Percentiles rank a stretch among this genome's conserved stretches.
phyloP scores from a whole-genome alignment of 2,329 filamentous ascomycete species.

The Periconia sp. region DNA sequence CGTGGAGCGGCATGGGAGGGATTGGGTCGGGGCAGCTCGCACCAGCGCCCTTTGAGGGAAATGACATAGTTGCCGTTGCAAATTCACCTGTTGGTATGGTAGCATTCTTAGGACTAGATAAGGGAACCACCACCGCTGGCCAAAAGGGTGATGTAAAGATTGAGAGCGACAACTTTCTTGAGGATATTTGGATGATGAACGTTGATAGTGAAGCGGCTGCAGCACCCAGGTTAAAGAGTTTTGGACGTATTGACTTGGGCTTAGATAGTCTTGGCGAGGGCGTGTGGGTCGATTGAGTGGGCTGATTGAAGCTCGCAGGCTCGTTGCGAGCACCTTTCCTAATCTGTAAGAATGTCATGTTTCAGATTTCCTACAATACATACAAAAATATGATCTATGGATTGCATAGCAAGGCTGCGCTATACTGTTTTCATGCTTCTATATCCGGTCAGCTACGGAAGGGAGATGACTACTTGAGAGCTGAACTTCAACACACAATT shows the following conservation, averaged over 20 bases:
- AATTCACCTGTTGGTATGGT: conserved; percentile 24
- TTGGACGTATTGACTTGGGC: conserved; percentile 11
- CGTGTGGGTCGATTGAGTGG: conserved; percentile 39
- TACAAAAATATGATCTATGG: too few relatives aligned
- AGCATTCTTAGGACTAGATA: conserved; percentile 22
- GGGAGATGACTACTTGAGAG: too few relatives aligned
- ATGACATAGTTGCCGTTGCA: conserved; percentile 23
- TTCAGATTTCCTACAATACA: too few relatives aligned
- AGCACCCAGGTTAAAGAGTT: conserved; percentile 13
- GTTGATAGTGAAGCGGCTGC: conserved; percentile 5
- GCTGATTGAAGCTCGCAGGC: too few relatives aligned
- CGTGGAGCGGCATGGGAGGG: conserved; percentile 19
- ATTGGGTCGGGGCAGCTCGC: conserved; percentile 15
- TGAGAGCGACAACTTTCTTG: conserved; percentile 9
- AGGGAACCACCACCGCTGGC: not conserved
- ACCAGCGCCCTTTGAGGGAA: conserved; percentile 19
- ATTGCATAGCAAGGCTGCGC: too few relatives aligned
- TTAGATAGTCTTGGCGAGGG: conserved; percentile 29
- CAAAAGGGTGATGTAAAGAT: not conserved
- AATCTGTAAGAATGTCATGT: too few relatives aligned
- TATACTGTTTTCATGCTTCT: too few relatives aligned
- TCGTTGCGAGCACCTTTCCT: too few relatives aligned
- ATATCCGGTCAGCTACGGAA: too few relatives aligned
- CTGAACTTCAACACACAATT: too few relatives aligned
- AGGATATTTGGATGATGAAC: conserved; percentile 9